phyloP scores from a whole-genome alignment of 2,329 filamentous ascomycete species.

The Cryphonectria carpinicola region DNA sequence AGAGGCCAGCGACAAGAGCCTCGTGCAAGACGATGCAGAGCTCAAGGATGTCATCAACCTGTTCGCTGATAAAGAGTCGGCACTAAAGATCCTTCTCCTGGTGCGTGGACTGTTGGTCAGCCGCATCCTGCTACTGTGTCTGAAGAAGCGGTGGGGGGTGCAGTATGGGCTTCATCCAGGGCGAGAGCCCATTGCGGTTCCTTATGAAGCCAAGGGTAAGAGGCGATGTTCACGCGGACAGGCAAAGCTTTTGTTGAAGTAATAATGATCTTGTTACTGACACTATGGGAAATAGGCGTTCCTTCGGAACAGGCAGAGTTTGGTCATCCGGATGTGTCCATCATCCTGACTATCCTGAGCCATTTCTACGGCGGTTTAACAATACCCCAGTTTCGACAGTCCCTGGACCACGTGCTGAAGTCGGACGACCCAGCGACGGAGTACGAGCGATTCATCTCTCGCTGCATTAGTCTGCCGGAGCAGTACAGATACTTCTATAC shows the following conservation, averaged over 20 bases:
- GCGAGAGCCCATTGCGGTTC: conserved; percentile 66
- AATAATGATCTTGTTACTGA: too few relatives aligned
- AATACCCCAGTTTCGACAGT: conserved; percentile 51
- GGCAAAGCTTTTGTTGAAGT: too few relatives aligned
- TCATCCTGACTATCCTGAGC: conserved; percentile 66
- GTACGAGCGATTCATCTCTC: conserved; percentile 55
- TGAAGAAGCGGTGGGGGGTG: conserved; percentile 70
- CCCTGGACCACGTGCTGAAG: conserved; percentile 54
- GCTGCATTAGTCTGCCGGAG: conserved; percentile 46
- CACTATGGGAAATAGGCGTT: conserved; percentile 44
- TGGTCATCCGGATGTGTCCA: conserved; percentile 68
- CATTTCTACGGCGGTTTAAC: conserved; percentile 68
- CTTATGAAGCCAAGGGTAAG: conserved; percentile 61
- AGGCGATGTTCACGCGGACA: neutral
- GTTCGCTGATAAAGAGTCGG: conserved; percentile 39
- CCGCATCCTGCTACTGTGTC: conserved; percentile 59
- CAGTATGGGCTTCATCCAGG: conserved; percentile 61
- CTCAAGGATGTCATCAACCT: conserved; percentile 34
- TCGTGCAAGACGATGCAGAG: conserved; percentile 28
- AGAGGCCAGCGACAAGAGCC: conserved; percentile 24
- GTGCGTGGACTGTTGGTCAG: conserved; percentile 66
- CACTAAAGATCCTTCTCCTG: conserved; percentile 50
- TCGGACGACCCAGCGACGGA: conserved; percentile 60
- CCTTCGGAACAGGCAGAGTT: conserved; percentile 67
- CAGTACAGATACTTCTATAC: conserved; percentile 55